Base-by-base conservation (phyloP, 768 basidiomycete species). In the Auriscalpium orientale region DNA sequence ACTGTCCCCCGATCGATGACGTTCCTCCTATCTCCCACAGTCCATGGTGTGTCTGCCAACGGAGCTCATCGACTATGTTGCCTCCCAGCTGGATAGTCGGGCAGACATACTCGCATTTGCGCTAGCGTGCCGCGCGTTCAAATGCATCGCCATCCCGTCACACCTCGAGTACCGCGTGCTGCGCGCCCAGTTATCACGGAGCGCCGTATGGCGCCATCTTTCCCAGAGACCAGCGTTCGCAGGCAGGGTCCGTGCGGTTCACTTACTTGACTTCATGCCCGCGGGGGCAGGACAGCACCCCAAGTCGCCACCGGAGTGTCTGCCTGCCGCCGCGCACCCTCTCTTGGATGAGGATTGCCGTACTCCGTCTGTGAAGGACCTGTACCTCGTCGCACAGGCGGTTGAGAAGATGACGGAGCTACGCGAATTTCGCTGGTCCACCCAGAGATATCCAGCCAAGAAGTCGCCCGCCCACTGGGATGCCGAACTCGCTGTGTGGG, bases 111-210 rank as follows among this genome's bases (percentile, higher is more conserved):
- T 56, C 22, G 40, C 58, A 4, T 48, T 59, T 21, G 58, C 55
- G 7, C 46, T 56, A 28, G 28, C 46, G 9, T 59, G 55, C 40
- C 49, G 40, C 9, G 33, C 33, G 8, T 22, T 59, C 21, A 35
- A 51, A 11, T 11, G 36, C 22, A 48, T 60, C 1, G 43, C 44
- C 12, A 57, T 60, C 52, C 58, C 56, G 7, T 44, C 34, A 20
- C 58, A 60, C 7, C 15, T 45, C 9, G 53, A 56, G 20, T 59
- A 59, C 46, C 58, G 58, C 38, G 34, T 40, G 18, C 21, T 60
- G 33, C 53, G 56, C 15, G 36, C n/a, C 38, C 28, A 56, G 12
- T 36, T 43, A 7, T 7, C 55, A 4, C 37, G n/a, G 16, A 50
- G 28, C 20, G 55, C 46, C 1, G 34, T 51, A 4, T 60, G 58